phyloP scores from a whole-genome alignment of 768 basidiomycete genomes.

The Phaeotremella fagi region DNA sequence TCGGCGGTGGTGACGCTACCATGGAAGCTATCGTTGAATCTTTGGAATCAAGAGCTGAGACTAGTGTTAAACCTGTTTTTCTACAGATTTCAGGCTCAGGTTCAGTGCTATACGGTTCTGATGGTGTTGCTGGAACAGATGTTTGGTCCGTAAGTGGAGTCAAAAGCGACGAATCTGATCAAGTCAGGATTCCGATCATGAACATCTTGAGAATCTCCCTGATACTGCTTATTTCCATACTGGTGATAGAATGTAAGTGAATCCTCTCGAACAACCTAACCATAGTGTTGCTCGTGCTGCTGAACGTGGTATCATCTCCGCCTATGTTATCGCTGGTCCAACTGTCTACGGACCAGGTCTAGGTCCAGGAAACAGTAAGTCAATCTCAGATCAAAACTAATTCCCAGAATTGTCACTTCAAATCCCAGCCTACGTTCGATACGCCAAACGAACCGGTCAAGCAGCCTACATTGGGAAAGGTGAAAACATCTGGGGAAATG shows the following conservation, averaged over 20 bases:
- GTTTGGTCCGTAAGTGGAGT: constrained; percentile 9
- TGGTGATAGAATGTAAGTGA: constrained; percentile 13
- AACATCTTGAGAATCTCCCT: constrained; percentile 8
- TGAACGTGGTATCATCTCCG: constrained; percentile 13
- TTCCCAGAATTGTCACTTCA: constrained; percentile 14
- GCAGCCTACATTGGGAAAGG: constrained; percentile 18
- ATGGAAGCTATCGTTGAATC: constrained; percentile 16
- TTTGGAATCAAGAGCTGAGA: constrained; percentile 6
- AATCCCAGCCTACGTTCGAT: constrained; percentile 15
- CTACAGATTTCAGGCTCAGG: constrained; percentile 18
- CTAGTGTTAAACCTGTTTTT: constrained; percentile 10
- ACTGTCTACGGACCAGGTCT: constrained; percentile 20
- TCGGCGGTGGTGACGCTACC: constrained; percentile 12
- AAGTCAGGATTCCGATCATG: constrained; percentile 14
- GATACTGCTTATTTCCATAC: constrained; percentile 14
- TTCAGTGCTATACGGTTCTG: constrained; percentile 12
- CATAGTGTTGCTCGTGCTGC: constrained; percentile 10
- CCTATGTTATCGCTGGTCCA: constrained; percentile 16
- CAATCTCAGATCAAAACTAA: background rate
- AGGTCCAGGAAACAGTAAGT: constrained; percentile 16
- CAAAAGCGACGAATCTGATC: background rate
- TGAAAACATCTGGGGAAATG: constrained; percentile 19
- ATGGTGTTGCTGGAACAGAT: constrained; percentile 12
- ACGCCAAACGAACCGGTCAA: constrained; percentile 12
- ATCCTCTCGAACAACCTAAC: background rate